Evolutionary conservation across 2,329 filamentous ascomycete species (phyloP), one percentile per base, ranked within the genome.

Genomic region (Uncinocarpus reesii): DNA sequence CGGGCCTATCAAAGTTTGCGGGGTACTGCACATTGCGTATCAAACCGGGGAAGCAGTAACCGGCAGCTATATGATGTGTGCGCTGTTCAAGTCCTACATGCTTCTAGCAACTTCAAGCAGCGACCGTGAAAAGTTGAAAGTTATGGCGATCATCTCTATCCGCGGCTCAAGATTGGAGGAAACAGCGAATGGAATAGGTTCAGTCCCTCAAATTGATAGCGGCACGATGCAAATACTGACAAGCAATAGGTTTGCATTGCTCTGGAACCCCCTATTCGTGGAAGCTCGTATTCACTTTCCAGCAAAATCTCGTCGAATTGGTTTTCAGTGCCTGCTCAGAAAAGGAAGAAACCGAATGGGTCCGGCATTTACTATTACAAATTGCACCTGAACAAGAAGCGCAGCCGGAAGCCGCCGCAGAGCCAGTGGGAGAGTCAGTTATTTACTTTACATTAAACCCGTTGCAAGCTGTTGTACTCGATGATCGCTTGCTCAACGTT

Each of bases 221-320:
- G 26, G 23, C 11, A 4, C 15, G 1, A n/a, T 48, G 21, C 3
- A 2, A 28, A 49, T 47, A 49, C 47, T 52, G 48, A 31, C 51
- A 47, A 31, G 51, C 15, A 40, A 38, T 52, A 94, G 88, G 87
- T 0, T 63, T 96, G 6, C 87, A 90, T 71, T 95, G 88, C 59
- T 83, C 92, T 54, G 86, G 84, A 2, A 85, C 86, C 0, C 81
- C 85, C 0, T 86, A 86, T 63, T 92, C 88, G 1, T 96, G 89
- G 90, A 98, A 96, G 62, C 60, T 95, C 8, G 74, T 86, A 2
- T 95, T 96, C 59, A 82, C 92, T 61, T 78, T 79, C 55, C 75
- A 83, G 49, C 78, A 84, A 55, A 80, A 84, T 51, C 71, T 90
- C 46, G 90, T 86, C 61, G 90, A 96, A 65, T 67, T 95, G 13